These are phyloP conservation scores for Aspergillus viridinutans DNA, from an alignment of 2,329 filamentous ascomycete genomes.

Conservation along the genomic window DNA sequence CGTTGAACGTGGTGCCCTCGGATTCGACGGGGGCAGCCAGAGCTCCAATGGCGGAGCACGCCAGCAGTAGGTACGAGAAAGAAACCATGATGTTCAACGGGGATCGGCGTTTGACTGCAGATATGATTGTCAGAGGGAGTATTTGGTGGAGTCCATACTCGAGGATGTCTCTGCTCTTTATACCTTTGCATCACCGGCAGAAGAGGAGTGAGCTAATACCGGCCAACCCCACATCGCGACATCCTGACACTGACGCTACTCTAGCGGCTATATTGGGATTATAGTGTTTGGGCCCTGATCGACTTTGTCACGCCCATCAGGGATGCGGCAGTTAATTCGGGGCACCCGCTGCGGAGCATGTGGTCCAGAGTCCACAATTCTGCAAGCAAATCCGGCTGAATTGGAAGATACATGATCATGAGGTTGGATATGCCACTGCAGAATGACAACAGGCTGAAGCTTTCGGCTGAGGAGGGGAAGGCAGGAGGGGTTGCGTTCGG, in stretches of 20 bases:
- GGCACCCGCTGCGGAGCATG: not conserved
- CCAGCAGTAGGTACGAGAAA: conserved; percentile 21
- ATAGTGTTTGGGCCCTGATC: not conserved
- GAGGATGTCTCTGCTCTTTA: not conserved
- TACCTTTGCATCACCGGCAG: not conserved
- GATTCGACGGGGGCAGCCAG: conserved; percentile 21
- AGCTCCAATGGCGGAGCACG: conserved; percentile 16
- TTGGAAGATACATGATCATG: not conserved
- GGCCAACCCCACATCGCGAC: not conserved
- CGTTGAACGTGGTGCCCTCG: conserved; percentile 11
- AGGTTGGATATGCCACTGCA: not conserved
- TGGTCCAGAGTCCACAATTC: not conserved
- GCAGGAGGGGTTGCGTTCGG: not conserved
- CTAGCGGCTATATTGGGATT: not conserved
- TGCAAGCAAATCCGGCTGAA: not conserved
- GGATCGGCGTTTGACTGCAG: not conserved
- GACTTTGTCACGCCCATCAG: not conserved
- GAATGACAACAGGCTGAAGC: not conserved
- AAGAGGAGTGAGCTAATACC: not conserved
- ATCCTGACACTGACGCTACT: not conserved
- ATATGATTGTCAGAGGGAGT: not conserved
- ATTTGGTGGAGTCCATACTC: not conserved
- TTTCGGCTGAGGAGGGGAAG: not conserved
- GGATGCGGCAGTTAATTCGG: not conserved
- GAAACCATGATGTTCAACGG: conserved; percentile 21